Percentiles rank a stretch among this genome's conserved stretches.
Evolutionary conservation across 2,329 filamentous ascomycete species (phyloP).

Genomic region (Clonostachys sp.): DNA sequence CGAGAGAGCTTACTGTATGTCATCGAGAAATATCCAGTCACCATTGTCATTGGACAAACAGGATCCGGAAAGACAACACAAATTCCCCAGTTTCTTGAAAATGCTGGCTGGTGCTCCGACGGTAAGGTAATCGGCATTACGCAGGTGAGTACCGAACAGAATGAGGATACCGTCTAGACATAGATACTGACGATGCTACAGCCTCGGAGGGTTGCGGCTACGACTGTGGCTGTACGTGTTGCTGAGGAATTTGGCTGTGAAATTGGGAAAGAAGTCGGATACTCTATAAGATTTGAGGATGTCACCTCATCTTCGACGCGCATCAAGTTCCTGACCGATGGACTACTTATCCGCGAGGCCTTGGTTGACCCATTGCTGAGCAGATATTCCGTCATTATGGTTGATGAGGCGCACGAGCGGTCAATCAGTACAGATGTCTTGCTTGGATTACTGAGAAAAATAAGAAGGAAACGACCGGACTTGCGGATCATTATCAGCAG

Average conservation of each 20-base stretch:
- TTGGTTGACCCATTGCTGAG: slow-evolving; percentile 88
- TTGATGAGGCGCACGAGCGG: slow-evolving; percentile 94
- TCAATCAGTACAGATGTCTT: slow-evolving; percentile 90
- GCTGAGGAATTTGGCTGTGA: slow-evolving; percentile 86
- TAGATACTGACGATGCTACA: slow-evolving; percentile 25
- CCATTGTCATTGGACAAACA: slow-evolving; percentile 88
- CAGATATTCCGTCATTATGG: slow-evolving; percentile 93
- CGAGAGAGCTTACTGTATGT: slow-evolving; percentile 77
- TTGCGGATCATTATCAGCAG: slow-evolving; percentile 88
- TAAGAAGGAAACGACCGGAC: slow-evolving; percentile 73
- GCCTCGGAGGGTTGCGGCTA: slow-evolving; percentile 87
- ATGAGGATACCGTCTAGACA: slow-evolving; percentile 5
- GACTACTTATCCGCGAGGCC: slow-evolving; percentile 84
- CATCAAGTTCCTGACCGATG: slow-evolving; percentile 96
- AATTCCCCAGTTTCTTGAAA: slow-evolving; percentile 84
- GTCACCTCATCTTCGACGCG: slow-evolving; percentile 77
- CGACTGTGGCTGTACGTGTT: slow-evolving; percentile 81
- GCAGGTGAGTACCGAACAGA: slow-evolving; percentile 55
- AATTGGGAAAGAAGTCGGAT: slow-evolving; percentile 86
- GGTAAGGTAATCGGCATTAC: slow-evolving; percentile 84
- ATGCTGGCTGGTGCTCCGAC: slow-evolving; percentile 82
- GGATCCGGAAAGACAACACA: slow-evolving; percentile 96
- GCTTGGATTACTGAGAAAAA: slow-evolving; percentile 87
- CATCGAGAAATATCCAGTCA: slow-evolving; percentile 78
- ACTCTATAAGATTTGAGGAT: slow-evolving; percentile 91